Evolutionary conservation across 2,329 filamentous ascomycete species (phyloP).

Genomic region (Cercospora beticola): DNA sequence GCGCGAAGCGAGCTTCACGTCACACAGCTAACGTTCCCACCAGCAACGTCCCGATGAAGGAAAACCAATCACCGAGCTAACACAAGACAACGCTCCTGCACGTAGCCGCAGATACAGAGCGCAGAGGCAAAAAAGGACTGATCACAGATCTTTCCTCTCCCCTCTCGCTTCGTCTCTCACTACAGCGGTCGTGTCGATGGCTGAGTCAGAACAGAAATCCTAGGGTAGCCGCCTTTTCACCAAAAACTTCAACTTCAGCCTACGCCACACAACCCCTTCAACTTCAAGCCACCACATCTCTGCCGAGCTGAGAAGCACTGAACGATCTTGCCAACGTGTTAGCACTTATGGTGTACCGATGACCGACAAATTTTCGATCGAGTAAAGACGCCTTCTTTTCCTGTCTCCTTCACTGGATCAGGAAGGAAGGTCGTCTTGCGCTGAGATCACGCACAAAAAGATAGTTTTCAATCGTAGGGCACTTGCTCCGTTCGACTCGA

Average conservation of each 20-base stretch:
- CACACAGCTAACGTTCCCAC: background rate
- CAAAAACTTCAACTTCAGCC: conserved; percentile 13
- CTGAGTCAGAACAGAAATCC: conserved; percentile 38
- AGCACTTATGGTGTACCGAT: conserved; percentile 19
- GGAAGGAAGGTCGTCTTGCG: conserved; percentile 16
- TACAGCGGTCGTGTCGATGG: conserved; percentile 24
- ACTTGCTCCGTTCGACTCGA: conserved; percentile 35
- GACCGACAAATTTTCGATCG: conserved; percentile 23
- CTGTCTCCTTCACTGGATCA: conserved; percentile 1
- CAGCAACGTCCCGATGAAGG: conserved; percentile 17
- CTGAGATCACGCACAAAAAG: conserved; percentile 32
- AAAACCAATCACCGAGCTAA: conserved; percentile 31
- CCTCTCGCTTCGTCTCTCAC: conserved; percentile 10
- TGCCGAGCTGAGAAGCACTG: conserved; percentile 15
- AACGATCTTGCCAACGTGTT: conserved; percentile 7
- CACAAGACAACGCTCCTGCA: conserved; percentile 26
- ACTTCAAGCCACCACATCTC: conserved; percentile 7
- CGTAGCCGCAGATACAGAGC: conserved; percentile 23
- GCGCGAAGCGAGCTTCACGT: background rate
- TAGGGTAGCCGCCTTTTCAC: conserved; percentile 18
- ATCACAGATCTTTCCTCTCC: conserved; percentile 1
- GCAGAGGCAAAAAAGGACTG: conserved; percentile 5
- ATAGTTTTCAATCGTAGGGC: conserved; percentile 44
- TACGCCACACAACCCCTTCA: conserved; percentile 15
- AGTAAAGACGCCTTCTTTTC: conserved; percentile 17